Evolutionary conservation across 1,139 yeast species (phyloP).

Genomic region (Tardiomyces depauwii): DNA sequence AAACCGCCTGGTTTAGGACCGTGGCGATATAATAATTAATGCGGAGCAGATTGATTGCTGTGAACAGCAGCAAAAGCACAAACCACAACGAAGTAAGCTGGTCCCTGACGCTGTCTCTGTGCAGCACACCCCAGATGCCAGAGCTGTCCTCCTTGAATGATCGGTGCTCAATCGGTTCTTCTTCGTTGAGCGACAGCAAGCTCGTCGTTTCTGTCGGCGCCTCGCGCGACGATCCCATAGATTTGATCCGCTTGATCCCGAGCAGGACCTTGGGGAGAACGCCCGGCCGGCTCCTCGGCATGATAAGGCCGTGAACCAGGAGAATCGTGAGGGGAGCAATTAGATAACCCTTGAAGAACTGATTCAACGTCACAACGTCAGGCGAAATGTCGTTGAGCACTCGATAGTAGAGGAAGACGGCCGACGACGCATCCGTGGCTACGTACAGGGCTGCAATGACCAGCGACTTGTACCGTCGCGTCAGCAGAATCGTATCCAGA

Average conservation of each 20-base stretch:
- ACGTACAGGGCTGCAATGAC: constrained; percentile 65
- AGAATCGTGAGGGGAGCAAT: constrained; percentile 66
- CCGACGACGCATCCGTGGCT: constrained; percentile 69
- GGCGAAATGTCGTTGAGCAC: constrained; percentile 40
- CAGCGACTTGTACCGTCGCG: constrained; percentile 59
- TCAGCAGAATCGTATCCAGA: constrained; percentile 63
- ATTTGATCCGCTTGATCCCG: background rate
- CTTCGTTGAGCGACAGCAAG: background rate
- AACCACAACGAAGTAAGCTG: constrained; percentile 78
- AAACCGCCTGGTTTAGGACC: constrained; percentile 65
- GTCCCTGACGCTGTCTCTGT: constrained; percentile 45
- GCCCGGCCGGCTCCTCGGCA: constrained; percentile 40
- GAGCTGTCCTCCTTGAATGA: background rate
- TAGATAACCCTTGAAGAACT: constrained; percentile 55
- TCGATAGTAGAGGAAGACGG: constrained; percentile 58
- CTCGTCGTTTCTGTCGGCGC: background rate
- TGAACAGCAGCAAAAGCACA: constrained; percentile 59
- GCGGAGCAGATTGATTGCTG: constrained; percentile 80
- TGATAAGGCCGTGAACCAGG: constrained; percentile 55
- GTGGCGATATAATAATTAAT: constrained; percentile 91
- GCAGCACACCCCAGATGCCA: constrained; percentile 80
- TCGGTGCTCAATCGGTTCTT: background rate
- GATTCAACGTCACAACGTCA: constrained; percentile 29
- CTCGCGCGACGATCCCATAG: background rate
- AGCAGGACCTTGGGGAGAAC: background rate